These are phyloP conservation scores for Chernovozyma aurita DNA, from an alignment of 1,139 yeast genomes.

Conservation along the genomic window DNA sequence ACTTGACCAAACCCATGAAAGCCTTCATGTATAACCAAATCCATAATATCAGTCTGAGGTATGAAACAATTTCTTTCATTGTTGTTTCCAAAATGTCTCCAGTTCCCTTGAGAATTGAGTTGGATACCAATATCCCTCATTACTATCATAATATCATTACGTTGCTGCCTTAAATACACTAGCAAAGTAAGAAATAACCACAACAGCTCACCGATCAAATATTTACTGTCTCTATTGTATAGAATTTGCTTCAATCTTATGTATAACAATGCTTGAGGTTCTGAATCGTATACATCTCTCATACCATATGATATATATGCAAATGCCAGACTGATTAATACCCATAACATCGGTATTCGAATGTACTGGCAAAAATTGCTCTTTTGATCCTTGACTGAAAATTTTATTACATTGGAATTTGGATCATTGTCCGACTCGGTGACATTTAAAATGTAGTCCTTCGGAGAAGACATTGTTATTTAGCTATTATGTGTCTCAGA, in stretches of 20 bases:
- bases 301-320: conserved; percentile 1
- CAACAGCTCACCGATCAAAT: neutral
- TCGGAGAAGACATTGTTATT: conserved; percentile 32
- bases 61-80: conserved; percentile 33
- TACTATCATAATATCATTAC: conserved; percentile 30
- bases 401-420: conserved; percentile 16
- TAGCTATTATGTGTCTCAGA: neutral
- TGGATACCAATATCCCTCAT: conserved; percentile 39
- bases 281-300: neutral
- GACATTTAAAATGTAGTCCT: conserved; percentile 27
- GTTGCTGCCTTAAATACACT: conserved; percentile 18
- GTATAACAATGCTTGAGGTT: neutral
- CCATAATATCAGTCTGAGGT: conserved; percentile 50
- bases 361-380: conserved; percentile 6
- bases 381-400: conserved; percentile 16
- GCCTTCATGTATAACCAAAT: conserved; percentile 65
- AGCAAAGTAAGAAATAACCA: conserved; percentile 8
- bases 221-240: neutral
- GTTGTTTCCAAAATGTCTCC: conserved; percentile 22
- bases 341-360: conserved; percentile 12
- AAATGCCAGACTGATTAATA: conserved; percentile 8
- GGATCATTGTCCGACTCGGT: conserved; percentile 14
- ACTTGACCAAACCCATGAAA: conserved; percentile 59
- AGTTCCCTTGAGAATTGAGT: conserved; percentile 21
- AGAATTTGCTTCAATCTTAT: neutral